Conservation (phyloP, 495 filamentous ascomycete genomes). For the Penicillium samsonianum region DNA sequence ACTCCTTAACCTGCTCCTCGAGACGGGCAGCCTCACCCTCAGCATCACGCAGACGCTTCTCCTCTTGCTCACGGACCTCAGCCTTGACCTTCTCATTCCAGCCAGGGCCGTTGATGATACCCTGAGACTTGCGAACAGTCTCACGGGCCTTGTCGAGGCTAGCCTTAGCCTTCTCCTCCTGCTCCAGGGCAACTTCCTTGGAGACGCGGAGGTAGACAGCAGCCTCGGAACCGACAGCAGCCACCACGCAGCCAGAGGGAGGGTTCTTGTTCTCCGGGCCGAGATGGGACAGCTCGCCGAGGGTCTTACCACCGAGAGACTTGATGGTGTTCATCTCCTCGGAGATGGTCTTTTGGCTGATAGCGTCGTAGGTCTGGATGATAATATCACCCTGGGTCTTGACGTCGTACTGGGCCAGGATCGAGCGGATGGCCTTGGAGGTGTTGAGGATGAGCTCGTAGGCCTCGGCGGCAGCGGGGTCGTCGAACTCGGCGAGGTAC, state of each 20-base stretch:
- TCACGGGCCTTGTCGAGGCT: conserved; percentile 46
- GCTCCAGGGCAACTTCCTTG: conserved; percentile 67
- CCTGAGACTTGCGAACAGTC: conserved; percentile 36
- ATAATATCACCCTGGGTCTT: conserved; percentile 58
- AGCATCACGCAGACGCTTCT: conserved; percentile 58
- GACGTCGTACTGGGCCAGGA: conserved; percentile 59
- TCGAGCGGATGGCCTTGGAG: conserved; percentile 58
- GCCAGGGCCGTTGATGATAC: conserved; percentile 36
- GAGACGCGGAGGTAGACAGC: conserved; percentile 70
- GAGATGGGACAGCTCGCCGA: conserved; percentile 51
- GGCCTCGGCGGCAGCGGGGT: conserved; percentile 57
- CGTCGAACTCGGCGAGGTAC: conserved; percentile 55
- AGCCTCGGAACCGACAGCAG: conserved; percentile 63
- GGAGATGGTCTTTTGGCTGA: conserved; percentile 55
- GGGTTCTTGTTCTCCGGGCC: conserved; percentile 52
- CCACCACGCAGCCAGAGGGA: conserved; percentile 70
- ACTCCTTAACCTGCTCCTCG: conserved; percentile 55
- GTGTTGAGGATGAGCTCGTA: conserved; percentile 66
- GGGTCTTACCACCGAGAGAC: conserved; percentile 63
- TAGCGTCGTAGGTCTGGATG: conserved; percentile 60
- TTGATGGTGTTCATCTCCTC: conserved; percentile 62
- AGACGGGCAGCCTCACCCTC: conserved; percentile 56
- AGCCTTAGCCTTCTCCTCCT: conserved; percentile 62
- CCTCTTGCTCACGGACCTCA: conserved; percentile 60
- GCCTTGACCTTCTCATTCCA: conserved; percentile 51